Conservation (phyloP, 2,329 filamentous ascomycete genomes). For the Cryphonectria radicalis region DNA sequence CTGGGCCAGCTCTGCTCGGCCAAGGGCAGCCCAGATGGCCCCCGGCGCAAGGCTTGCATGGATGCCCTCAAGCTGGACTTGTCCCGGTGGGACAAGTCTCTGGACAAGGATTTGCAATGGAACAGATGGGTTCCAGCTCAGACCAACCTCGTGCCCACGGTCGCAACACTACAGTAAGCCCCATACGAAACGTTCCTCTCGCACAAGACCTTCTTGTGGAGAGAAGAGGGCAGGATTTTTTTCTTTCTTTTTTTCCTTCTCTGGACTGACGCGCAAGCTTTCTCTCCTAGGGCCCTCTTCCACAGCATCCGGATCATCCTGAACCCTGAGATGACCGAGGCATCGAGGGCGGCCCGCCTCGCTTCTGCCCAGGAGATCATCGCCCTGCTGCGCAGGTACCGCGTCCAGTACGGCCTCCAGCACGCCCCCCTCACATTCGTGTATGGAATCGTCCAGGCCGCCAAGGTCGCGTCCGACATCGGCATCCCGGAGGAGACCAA, state of each 20-base stretch:
- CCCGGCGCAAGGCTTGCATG: conserved; percentile 20
- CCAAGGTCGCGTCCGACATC: conserved; percentile 11
- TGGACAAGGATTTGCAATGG: conserved; percentile 32
- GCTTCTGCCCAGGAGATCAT: conserved; percentile 33
- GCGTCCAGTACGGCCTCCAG: conserved; percentile 32
- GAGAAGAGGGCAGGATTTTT: background rate
- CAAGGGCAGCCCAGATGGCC: conserved; percentile 1
- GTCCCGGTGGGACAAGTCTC: conserved; percentile 30
- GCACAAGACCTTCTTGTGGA: background rate
- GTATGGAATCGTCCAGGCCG: conserved; percentile 34
- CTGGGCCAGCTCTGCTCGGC: conserved; percentile 3
- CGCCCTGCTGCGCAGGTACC: conserved; percentile 32
- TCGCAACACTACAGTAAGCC: conserved; percentile 34
- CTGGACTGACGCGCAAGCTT: background rate
- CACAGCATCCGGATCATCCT: conserved; percentile 35
- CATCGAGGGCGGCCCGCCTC: conserved; percentile 26
- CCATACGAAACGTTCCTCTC: background rate
- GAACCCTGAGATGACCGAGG: conserved; percentile 32
- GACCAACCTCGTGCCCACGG: conserved; percentile 22
- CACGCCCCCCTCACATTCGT: conserved; percentile 34
- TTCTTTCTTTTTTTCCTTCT: too few species aligned
- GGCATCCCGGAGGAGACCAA: conserved; percentile 8
- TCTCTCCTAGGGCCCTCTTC: conserved; percentile 26
- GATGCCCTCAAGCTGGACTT: conserved; percentile 33
- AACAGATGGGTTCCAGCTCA: conserved; percentile 32